phyloP scores from a whole-genome alignment of 371 early-diverging fungal genomes.

The Lichtheimia ramosa region DNA sequence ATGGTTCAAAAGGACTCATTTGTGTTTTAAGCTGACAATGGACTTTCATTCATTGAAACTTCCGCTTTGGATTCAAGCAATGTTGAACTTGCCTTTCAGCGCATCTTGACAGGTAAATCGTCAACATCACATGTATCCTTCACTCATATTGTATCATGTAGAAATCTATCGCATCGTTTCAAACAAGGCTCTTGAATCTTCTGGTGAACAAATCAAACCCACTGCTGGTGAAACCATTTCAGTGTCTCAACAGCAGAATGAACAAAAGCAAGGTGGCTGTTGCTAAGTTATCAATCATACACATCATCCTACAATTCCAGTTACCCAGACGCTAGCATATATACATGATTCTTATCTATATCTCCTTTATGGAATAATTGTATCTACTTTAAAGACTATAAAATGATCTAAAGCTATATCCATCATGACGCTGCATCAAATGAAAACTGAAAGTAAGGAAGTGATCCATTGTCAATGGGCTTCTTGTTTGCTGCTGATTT shows the following conservation, averaged over 20 bases:
- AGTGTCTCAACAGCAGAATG: slow-evolving; percentile 65
- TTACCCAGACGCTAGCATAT: too few relatives aligned
- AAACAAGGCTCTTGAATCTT: slow-evolving; percentile 85
- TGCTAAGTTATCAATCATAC: slow-evolving; percentile 50
- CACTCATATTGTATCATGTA: too few relatives aligned
- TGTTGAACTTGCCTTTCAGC: slow-evolving; percentile 92
- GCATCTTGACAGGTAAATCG: slow-evolving; percentile 89
- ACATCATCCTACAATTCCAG: too few relatives aligned
- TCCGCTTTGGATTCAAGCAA: slow-evolving; percentile 93
- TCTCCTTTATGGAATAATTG: too few relatives aligned
- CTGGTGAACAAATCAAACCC: slow-evolving; percentile 67
- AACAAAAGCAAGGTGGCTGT: slow-evolving; percentile 71
- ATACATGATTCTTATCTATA: too few relatives aligned
- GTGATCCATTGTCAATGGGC: too few relatives aligned
- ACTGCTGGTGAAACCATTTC: slow-evolving; percentile 78
- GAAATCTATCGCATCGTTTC: slow-evolving; percentile 93
- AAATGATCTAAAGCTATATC: too few relatives aligned
- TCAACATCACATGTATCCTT: too few relatives aligned
- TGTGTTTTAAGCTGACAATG: slow-evolving; percentile 72
- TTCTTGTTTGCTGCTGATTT: too few relatives aligned
- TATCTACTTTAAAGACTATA: too few relatives aligned
- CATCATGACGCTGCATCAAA: too few relatives aligned
- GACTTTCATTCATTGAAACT: slow-evolving; percentile 92
- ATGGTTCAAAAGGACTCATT: not conserved
- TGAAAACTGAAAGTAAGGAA: too few relatives aligned